These are phyloP conservation scores for Mucor plumbeus DNA, from an alignment of 371 early-diverging fungal genomes.

Conservation along the genomic window DNA sequence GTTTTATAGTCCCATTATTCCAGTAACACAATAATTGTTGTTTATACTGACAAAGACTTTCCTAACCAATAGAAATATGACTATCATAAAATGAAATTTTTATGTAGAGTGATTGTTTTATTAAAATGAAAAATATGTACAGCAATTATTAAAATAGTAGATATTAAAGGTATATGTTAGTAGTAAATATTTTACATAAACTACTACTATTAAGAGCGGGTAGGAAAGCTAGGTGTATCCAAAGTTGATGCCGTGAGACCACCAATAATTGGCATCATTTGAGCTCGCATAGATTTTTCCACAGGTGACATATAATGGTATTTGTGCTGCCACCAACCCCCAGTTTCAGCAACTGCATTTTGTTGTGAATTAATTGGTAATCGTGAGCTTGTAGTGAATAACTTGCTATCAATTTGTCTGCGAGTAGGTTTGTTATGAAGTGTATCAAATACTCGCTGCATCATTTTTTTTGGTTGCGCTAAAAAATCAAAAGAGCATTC, in stretches of 20 bases:
- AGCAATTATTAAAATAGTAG: background rate
- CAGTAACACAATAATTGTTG: background rate
- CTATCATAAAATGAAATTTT: background rate
- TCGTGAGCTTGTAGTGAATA: slow-evolving; percentile 5
- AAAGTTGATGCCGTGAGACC: slow-evolving; percentile 8
- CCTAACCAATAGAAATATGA: background rate
- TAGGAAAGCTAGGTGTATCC: background rate
- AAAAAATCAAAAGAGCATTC: slow-evolving; percentile 24
- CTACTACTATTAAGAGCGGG: background rate
- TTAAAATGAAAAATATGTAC: no score
- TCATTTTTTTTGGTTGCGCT: slow-evolving; percentile 12
- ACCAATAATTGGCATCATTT: slow-evolving; percentile 13
- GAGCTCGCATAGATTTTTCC: slow-evolving; percentile 1
- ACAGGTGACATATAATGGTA: slow-evolving; percentile 6
- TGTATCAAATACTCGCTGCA: slow-evolving; percentile 20
- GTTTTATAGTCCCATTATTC: background rate
- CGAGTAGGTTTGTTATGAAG: slow-evolving; percentile 17
- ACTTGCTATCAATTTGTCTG: slow-evolving; percentile 4
- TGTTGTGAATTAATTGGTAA: background rate
- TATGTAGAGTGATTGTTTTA: background rate
- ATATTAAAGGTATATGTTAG: background rate
- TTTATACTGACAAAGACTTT: background rate
- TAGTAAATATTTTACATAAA: background rate
- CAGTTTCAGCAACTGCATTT: slow-evolving; percentile 2
- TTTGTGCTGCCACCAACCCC: slow-evolving; percentile 8